Evolutionary conservation across 176 grass and related monocot genomes (phyloP).

Genomic region (Canna indica): DNA sequence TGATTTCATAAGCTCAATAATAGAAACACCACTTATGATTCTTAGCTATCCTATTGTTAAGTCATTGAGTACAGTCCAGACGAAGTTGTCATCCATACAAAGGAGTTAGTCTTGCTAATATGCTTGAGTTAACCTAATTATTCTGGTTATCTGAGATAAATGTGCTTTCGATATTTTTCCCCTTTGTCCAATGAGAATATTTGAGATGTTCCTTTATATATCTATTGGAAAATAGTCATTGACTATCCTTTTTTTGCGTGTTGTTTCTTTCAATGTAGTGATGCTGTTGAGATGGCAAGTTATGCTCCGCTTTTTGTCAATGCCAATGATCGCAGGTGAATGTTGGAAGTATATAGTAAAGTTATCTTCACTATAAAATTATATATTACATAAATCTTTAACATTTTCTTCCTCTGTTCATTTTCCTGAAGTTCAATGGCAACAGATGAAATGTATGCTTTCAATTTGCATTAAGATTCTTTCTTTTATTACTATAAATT

Average conservation of each 20-base stretch:
- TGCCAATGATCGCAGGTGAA: constrained; percentile 42
- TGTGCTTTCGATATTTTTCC: background rate
- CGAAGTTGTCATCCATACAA: background rate
- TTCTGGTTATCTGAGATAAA: background rate
- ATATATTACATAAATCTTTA: background rate
- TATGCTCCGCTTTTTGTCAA: constrained; percentile 88
- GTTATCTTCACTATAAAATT: too few species aligned
- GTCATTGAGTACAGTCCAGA: background rate
- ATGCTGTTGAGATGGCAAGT: constrained; percentile 62
- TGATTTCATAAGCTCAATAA: background rate
- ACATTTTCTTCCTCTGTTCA: background rate
- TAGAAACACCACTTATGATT: background rate
- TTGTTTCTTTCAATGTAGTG: constrained; percentile 39
- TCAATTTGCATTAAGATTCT: background rate
- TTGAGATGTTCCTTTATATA: background rate
- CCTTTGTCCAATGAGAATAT: background rate
- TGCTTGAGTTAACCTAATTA: background rate
- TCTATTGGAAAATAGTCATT: background rate
- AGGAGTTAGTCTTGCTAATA: background rate
- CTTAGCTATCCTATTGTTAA: background rate
- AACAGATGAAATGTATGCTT: background rate
- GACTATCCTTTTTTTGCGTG: background rate
- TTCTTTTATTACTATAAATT: background rate
- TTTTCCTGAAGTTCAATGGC: background rate
- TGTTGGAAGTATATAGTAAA: background rate